A percentile compares a stretch with the other conserved stretches of the same genome.
phyloP scores from a whole-genome alignment of 2,329 filamentous ascomycete genomes.

The Allantophomopsis cytisporea region DNA sequence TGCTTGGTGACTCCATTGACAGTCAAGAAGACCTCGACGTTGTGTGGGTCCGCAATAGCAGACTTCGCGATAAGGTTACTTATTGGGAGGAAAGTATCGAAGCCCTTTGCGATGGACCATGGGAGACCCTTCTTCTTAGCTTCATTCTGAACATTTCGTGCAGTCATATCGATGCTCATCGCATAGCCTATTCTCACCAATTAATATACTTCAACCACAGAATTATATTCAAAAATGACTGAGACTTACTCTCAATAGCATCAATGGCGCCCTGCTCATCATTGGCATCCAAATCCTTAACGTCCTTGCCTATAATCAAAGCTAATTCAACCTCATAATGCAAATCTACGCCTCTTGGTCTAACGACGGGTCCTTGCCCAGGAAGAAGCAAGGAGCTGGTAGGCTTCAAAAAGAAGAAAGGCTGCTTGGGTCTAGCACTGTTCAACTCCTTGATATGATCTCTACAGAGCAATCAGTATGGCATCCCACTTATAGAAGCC shows the following conservation, averaged over 20 bases:
- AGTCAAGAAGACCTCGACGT: constrained; percentile 71
- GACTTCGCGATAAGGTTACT: constrained; percentile 69
- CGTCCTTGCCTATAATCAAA: constrained; percentile 69
- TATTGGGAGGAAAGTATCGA: constrained; percentile 92
- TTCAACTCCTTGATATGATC: constrained; percentile 92
- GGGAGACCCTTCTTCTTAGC: constrained; percentile 94
- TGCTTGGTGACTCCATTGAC: constrained; percentile 74
- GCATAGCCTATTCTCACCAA: constrained; percentile 52
- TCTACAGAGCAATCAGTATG: constrained; percentile 27
- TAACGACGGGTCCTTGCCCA: constrained; percentile 63
- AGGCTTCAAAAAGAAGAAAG: constrained; percentile 98
- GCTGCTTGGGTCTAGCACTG: constrained; percentile 77
- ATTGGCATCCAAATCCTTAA: constrained; percentile 62
- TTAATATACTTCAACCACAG: constrained; percentile 2
- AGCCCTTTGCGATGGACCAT: constrained; percentile 94
- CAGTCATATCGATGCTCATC: constrained; percentile 93
- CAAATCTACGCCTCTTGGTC: constrained; percentile 69
- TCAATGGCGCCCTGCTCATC: constrained; percentile 67
- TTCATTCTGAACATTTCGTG: constrained; percentile 87
- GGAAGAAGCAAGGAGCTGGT: constrained; percentile 74
- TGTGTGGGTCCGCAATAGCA: constrained; percentile 73
- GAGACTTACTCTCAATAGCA: constrained; percentile 57
- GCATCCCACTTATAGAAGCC: constrained; percentile 1
- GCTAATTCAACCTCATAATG: constrained; percentile 96
- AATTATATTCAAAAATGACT: not conserved